These are phyloP conservation scores for Trichosporon coremiiforme DNA, from an alignment of 1,284 basidiomycete species.

Conservation along the genomic window DNA sequence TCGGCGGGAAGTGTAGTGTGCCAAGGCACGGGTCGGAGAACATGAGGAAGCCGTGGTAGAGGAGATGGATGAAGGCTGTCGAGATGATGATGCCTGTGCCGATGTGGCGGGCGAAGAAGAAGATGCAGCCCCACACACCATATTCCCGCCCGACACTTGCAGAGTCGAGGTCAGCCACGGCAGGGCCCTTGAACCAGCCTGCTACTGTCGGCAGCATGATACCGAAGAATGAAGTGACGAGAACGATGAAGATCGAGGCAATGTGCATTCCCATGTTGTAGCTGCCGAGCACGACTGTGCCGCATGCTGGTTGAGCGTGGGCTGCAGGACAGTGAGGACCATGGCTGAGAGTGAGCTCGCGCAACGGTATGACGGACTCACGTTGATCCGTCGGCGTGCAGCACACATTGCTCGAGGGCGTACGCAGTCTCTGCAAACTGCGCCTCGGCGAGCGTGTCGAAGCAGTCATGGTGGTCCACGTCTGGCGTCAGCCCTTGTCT, in stretches of 20 bases:
- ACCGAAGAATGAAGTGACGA: constrained; percentile 51
- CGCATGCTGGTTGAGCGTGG: constrained; percentile 43
- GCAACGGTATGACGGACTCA: background rate
- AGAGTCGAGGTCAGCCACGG: constrained; percentile 26
- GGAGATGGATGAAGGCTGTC: constrained; percentile 58
- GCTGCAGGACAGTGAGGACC: constrained; percentile 53
- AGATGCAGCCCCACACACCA: constrained; percentile 43
- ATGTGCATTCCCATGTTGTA: constrained; percentile 58
- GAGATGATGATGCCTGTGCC: constrained; percentile 57
- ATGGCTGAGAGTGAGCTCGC: constrained; percentile 36
- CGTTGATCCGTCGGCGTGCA: constrained; percentile 17
- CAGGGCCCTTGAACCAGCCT: constrained; percentile 29
- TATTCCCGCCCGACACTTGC: constrained; percentile 35
- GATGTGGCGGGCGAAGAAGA: constrained; percentile 55
- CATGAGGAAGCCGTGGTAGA: constrained; percentile 57
- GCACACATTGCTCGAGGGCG: background rate
- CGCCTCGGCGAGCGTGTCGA: background rate
- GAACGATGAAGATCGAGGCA: constrained; percentile 56
- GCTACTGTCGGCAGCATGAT: constrained; percentile 51
- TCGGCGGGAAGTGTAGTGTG: constrained; percentile 55
- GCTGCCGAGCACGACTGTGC: constrained; percentile 37
- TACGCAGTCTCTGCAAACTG: constrained; percentile 4
- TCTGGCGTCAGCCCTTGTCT: background rate
- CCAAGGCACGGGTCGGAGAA: constrained; percentile 56
- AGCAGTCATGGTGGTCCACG: constrained; percentile 1